Base-by-base conservation (phyloP, 768 basidiomycete species). In the Pisolithus microcarpus region DNA sequence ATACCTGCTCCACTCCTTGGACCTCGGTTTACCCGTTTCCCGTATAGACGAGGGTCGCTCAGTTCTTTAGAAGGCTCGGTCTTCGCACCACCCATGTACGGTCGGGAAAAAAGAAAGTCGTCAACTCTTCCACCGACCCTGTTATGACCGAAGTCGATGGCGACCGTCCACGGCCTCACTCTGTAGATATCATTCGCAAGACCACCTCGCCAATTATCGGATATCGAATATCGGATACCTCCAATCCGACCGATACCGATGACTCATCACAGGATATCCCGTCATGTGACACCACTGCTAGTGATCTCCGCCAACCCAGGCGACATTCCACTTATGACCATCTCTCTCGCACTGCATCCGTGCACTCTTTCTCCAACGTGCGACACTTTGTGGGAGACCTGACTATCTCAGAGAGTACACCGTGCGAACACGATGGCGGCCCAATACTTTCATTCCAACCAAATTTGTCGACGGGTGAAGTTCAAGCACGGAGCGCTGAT, bases 31-130 rank as follows among this genome's bases (percentile, higher is more conserved):
- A 24, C 49, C 44, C 19, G 47, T 42, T 28, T 9, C 48, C 24
- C 16, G 49, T 45, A 50, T 11, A 19, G 64, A 54, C 55, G 52
- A 72, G 71, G 47, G 71, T 50, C 64, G 62, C 66, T 63, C 68
- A 62, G 56, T 78, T 62, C 49, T 67, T 58, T 65, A 77, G 57
- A 68, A 73, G 57, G 60, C 70, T 60, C 43, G 62, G 65, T 23
- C 28, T 55, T 5, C 45, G 45, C 30, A 59, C 72, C 30, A 59
- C 72, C 55, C 71, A 66, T 50, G 64, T 65, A 31, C 68, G 75
- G 31, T 56, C 65, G 38, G 57, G 61, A 40, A 56, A 44, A 6
- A 65, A 59, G 43, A 68, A 60, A 52, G 43, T 61, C 6, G 19
- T 7, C 10, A 23, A 23, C 16, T 65, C 57, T 56, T 55, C 59